Evolutionary conservation across 2,329 filamentous ascomycete species (phyloP).

Genomic region (Pseudogymnoascus destructans): DNA sequence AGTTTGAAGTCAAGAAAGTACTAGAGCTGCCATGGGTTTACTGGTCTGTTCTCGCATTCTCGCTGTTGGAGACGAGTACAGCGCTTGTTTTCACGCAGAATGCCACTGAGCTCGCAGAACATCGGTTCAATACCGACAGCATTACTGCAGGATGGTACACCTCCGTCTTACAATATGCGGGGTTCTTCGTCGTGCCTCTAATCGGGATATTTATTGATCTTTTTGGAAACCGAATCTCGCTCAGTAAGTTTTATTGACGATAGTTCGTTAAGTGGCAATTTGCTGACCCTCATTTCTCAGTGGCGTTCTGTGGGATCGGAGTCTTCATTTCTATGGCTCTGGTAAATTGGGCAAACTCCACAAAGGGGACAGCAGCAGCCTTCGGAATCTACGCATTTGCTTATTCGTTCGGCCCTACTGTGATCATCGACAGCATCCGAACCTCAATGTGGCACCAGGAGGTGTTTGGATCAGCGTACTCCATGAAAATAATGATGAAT

Average conservation of each 20-base stretch:
- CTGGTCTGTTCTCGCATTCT: conserved; percentile 42
- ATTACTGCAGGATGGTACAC: conserved; percentile 49
- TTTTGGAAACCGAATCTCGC: conserved; percentile 37
- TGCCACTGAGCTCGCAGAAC: conserved; percentile 46
- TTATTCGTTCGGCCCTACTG: conserved; percentile 40
- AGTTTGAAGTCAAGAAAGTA: conserved; percentile 42
- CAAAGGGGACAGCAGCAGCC: conserved; percentile 40
- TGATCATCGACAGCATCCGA: conserved; percentile 47
- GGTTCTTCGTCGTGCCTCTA: conserved; percentile 45
- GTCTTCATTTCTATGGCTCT: conserved; percentile 42
- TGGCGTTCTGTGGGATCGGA: conserved; percentile 34
- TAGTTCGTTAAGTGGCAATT: neutral
- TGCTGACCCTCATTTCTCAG: conserved; percentile 11
- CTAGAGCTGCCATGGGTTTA: conserved; percentile 46
- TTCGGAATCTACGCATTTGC: conserved; percentile 49
- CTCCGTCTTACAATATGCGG: conserved; percentile 40
- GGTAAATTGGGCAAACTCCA: conserved; percentile 37
- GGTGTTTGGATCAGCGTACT: conserved; percentile 46
- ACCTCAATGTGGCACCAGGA: conserved; percentile 46
- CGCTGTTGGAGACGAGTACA: conserved; percentile 44
- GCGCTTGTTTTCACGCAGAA: conserved; percentile 42
- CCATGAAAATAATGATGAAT: conserved; percentile 48
- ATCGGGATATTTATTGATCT: conserved; percentile 44
- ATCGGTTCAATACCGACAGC: conserved; percentile 41
- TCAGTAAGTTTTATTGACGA: conserved; percentile 25